phyloP scores from a whole-genome alignment of 805 yeast genomes.

The Millerozyma miso region DNA sequence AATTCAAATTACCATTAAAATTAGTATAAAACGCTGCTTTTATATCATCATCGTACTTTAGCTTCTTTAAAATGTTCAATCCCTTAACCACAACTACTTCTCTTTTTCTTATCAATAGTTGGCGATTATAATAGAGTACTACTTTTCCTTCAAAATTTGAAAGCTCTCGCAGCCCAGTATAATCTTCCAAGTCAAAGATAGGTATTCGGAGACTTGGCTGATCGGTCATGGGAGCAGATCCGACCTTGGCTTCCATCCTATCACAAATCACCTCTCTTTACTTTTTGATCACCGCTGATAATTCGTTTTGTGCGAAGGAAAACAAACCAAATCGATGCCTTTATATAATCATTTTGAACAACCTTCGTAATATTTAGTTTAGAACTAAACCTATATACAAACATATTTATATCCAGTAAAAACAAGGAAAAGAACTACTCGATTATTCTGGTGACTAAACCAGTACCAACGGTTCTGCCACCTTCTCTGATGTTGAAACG shows the following conservation, averaged over 20 bases:
- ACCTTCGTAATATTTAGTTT: constrained; percentile 10
- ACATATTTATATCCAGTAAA: background rate
- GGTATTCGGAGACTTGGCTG: background rate
- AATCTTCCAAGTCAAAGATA: background rate
- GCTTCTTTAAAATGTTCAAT: constrained; percentile 40
- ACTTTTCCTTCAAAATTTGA: background rate
- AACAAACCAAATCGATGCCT: background rate
- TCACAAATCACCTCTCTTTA: background rate
- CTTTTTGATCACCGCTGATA: background rate
- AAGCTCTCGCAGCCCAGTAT: background rate
- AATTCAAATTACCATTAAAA: constrained; percentile 28
- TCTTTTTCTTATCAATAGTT: constrained; percentile 29
- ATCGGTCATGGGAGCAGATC: background rate
- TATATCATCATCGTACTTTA: constrained; percentile 49
- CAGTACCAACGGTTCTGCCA: constrained; percentile 98
- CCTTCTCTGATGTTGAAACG: constrained; percentile 99
- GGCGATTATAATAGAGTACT: constrained; percentile 21
- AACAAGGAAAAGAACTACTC: constrained; percentile 38
- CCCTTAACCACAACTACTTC: constrained; percentile 50
- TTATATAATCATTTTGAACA: no score
- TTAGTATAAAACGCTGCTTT: constrained; percentile 58
- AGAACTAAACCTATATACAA: constrained; percentile 12
- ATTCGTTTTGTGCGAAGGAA: background rate
- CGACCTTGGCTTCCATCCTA: background rate
- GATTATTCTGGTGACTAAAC: constrained; percentile 88